Base-by-base conservation (phyloP, 345 rosid genomes). In the Angophora floribunda region DNA sequence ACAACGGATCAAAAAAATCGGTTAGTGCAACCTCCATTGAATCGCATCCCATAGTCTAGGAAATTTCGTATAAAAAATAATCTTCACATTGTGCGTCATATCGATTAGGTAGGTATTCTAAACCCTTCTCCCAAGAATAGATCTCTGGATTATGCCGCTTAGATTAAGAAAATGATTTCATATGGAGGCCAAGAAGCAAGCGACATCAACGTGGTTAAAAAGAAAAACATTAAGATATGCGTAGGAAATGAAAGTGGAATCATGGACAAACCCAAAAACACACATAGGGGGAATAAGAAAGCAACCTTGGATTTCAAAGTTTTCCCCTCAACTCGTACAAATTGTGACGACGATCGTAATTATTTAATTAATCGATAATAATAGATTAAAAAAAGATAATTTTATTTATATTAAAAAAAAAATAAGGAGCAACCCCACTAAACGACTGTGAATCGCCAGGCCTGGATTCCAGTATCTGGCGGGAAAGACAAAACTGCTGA, bases 1-100 rank as follows among this genome's bases (percentile, higher is more conserved):
- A 32, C 1, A 47, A 17, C 9, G 24, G 13, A 19, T 7, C 13
- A 4, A 21, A 67, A 7, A 65, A 4, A 15, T 0, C 0, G 0
- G 9, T 16, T 2, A 32, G 13, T 70, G 30, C 2, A 6, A n/a
- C 36, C 6, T 63, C n/a, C 0, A 13, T n/a, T 26, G 17, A 6
- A 63, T 1, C 8, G 24, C 12, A 32, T 67, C 3, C 6, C 24
- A 32, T 1, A 16, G 0, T 17, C 13, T 8, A 32, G 9, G 11
- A 65, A 30, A 65, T 14, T 30, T 15, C 7, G 0, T 6, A 4
- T 30, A 2, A 7, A 7, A 15, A 7, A 32, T 17, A 70, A 36
- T 36, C 26, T 17, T 1, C 41, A 6, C 45, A 7, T 36, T 13
- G 1, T 41, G 47, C 13, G 8, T 7, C 26, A 1, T 70, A 13